Evolutionary conservation across 1,139 yeast species (phyloP), one percentile per base, ranked within the genome.

Genomic region (Magnusiomyces sp.): DNA sequence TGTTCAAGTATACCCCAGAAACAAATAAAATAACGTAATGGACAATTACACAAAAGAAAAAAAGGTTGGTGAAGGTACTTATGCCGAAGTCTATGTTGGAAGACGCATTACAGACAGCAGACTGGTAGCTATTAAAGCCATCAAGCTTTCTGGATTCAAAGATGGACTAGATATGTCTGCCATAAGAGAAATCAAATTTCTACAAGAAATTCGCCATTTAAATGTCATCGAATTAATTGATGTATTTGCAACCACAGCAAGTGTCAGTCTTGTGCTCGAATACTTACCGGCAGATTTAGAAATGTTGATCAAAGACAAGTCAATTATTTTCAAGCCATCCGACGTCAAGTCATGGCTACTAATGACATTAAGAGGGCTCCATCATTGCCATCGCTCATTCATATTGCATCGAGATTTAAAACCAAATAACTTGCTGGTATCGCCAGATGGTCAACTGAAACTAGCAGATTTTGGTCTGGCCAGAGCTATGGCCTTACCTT

Each of bases 161-260:
- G 97, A 92, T 68, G 99, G 98, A 0, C 70, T 94, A 46, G 98
- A 94, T 69, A 92, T 94, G 97, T 85, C 95, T 17, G 99, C 98
- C 39, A 79, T 94, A 31, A 69, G 98, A 56, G 99, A 94, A 68
- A 94, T 94, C 57, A 92, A 92, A 64, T 92, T 88, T 62, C 71
- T 94, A 32, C 96, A 88, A 63, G 98, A 90, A 60, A 68, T 92
- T 54, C 77, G 76, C 53, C 97, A 92, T 64, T 73, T 71, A 16
- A 92, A 92, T 64, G 87, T 92, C 14, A 89, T 92, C 57, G 95
- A 87, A 61, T 70, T 92, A 48, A 74, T 88, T 5, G 97, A 92
- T 64, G 96, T 90, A 9, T 92, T 83, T 64, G 81, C 88, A 41
- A 77, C 84, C 0, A 69, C 72, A 44, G 74, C 81, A 10, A 87